phyloP scores from a whole-genome alignment of 2,329 filamentous ascomycete genomes.

The Colletotrichum magnum region DNA sequence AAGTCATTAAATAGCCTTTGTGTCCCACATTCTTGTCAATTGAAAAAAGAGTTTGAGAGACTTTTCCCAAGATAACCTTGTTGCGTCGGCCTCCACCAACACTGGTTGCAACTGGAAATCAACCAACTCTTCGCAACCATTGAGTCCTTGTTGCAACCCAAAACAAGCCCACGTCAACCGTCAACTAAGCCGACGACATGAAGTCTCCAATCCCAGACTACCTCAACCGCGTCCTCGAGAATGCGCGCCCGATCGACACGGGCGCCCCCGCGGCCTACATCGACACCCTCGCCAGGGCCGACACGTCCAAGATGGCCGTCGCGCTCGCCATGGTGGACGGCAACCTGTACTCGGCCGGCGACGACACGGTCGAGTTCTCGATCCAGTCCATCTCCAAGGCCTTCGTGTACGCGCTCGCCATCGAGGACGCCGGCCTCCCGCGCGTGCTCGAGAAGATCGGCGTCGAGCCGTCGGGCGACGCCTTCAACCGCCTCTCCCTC shows the following conservation, averaged over 20 bases:
- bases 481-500: conserved; percentile 53
- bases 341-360: conserved; percentile 55
- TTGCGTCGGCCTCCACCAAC: too few species aligned
- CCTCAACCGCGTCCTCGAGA: conserved; percentile 49
- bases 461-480: conserved; percentile 56
- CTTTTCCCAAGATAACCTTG: too few species aligned
- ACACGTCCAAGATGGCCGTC: conserved; percentile 55
- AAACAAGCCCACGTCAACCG: not conserved
- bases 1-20: too few species aligned
- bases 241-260: conserved; percentile 47
- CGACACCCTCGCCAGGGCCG: conserved; percentile 54
- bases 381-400: conserved; percentile 59
- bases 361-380: conserved; percentile 56
- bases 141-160: not conserved
- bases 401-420: conserved; percentile 57
- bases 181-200: conserved; percentile 43
- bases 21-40: too few species aligned
- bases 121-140: too few species aligned
- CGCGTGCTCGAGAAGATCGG: conserved; percentile 56
- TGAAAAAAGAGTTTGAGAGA: too few species aligned
- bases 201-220: conserved; percentile 54
- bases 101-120: too few species aligned
- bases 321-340: conserved; percentile 57
- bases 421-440: conserved; percentile 53
- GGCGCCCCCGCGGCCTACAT: conserved; percentile 54